These are phyloP conservation scores for Naematelia aurantialba DNA, from an alignment of 768 basidiomycete genomes.

Conservation along the genomic window DNA sequence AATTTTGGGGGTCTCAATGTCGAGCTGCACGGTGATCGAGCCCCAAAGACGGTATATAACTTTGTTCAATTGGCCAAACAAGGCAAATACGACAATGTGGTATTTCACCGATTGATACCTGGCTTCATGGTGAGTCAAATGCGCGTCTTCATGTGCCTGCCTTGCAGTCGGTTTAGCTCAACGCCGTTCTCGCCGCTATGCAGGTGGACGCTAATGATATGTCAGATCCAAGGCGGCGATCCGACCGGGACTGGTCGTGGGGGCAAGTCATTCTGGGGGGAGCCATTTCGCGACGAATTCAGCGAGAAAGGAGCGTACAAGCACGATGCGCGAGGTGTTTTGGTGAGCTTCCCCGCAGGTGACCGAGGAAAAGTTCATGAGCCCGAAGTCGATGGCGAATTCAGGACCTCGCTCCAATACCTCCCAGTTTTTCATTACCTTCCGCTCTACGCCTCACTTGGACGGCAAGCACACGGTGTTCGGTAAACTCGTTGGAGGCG, in stretches of 20 bases:
- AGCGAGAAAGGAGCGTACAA: slow-evolving; percentile 81
- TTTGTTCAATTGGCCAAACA: slow-evolving; percentile 87
- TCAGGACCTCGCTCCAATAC: slow-evolving; percentile 88
- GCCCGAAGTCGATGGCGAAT: slow-evolving; percentile 94
- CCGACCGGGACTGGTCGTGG: slow-evolving; percentile 93
- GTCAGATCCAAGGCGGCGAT: slow-evolving; percentile 95
- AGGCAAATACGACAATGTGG: slow-evolving; percentile 82
- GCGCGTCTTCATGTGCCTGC: neutral
- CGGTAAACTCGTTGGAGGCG: slow-evolving; percentile 93
- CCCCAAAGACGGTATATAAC: slow-evolving; percentile 98
- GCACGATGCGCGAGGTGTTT: slow-evolving; percentile 74
- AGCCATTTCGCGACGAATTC: slow-evolving; percentile 91
- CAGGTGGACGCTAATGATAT: neutral
- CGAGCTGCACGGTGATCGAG: slow-evolving; percentile 60
- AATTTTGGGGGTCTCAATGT: slow-evolving; percentile 76
- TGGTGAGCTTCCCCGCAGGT: no score
- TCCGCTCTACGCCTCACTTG: slow-evolving; percentile 74
- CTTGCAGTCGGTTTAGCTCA: neutral
- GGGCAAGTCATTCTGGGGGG: slow-evolving; percentile 90
- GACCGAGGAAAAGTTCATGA: slow-evolving; percentile 5
- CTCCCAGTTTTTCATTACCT: slow-evolving; percentile 92
- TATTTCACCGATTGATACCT: slow-evolving; percentile 90
- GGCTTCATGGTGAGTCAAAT: slow-evolving; percentile 76
- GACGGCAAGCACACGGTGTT: slow-evolving; percentile 95
- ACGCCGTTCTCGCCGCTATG: no score